Evolutionary conservation across 768 basidiomycete species (phyloP).

Genomic region (Lactifluus pinguis): DNA sequence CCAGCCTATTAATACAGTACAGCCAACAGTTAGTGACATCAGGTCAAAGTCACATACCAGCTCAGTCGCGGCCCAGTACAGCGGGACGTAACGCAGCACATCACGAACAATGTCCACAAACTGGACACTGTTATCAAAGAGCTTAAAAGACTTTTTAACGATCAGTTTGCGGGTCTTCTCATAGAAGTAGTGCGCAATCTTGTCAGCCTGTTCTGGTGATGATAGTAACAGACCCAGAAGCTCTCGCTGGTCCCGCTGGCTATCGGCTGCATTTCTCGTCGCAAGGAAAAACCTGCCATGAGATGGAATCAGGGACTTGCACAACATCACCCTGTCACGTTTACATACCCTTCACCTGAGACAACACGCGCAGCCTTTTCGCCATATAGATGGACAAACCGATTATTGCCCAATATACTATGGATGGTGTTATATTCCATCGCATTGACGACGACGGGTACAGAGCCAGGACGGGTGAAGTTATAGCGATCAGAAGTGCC

Average conservation of each 20-base stretch:
- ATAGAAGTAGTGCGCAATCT: constrained; percentile 55
- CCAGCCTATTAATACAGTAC: constrained; percentile 43
- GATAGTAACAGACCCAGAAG: constrained; percentile 41
- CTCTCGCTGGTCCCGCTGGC: constrained; percentile 37
- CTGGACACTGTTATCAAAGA: constrained; percentile 45
- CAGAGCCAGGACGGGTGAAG: constrained; percentile 37
- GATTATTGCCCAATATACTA: constrained; percentile 40
- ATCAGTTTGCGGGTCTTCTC: constrained; percentile 55
- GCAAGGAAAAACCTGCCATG: constrained; percentile 56
- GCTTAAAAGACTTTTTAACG: constrained; percentile 39
- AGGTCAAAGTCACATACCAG: constrained; percentile 40
- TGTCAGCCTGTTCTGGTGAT: constrained; percentile 38
- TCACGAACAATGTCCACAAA: constrained; percentile 61
- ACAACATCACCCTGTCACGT: not conserved
- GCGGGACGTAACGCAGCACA: constrained; percentile 55
- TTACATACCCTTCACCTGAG: constrained; percentile 47
- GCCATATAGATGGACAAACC: constrained; percentile 43
- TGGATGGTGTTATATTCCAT: constrained; percentile 42
- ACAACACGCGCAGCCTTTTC: constrained; percentile 45
- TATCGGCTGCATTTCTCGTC: constrained; percentile 30
- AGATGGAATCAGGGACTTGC: not conserved
- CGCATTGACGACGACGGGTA: constrained; percentile 27
- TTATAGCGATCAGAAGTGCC: constrained; percentile 48
- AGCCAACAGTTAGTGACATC: not conserved
- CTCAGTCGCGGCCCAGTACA: constrained; percentile 61